A percentile compares a stretch with the other conserved stretches of the same genome.
These are phyloP conservation scores for Hypoxylon sp. DNA, from an alignment of 2,329 filamentous ascomycete genomes.

Conservation along the genomic window DNA sequence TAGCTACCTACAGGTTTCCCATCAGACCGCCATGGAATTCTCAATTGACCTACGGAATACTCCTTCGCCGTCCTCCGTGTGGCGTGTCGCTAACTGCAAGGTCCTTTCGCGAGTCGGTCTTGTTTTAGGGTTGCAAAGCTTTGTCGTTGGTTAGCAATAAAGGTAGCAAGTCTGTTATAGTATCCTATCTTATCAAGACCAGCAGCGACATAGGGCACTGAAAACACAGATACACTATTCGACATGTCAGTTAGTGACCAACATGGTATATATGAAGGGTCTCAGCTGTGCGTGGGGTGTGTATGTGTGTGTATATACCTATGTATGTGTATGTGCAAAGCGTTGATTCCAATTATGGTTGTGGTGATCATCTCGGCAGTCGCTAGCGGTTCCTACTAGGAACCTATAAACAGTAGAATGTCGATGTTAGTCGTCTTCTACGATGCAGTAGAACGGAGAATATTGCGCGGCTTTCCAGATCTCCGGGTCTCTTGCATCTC, in stretches of 20 bases:
- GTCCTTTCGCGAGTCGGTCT: constrained; percentile 27
- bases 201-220: neutral
- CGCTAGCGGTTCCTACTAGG: neutral
- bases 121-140: neutral
- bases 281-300: constrained; percentile 15
- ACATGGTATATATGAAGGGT: constrained; percentile 24
- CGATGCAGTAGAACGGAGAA: constrained; percentile 35
- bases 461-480: constrained; percentile 42
- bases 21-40: constrained; percentile 24
- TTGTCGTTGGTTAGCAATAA: constrained; percentile 2
- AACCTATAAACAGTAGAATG: neutral
- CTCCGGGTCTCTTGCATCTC: constrained; percentile 34
- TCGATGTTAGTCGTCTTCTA: constrained; percentile 7
- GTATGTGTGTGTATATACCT: no score
- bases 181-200: constrained; percentile 10
- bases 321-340: neutral
- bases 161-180: constrained; percentile 14
- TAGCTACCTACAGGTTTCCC: constrained; percentile 8
- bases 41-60: constrained; percentile 20
- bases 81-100: constrained; percentile 32
- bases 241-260: constrained; percentile 9
- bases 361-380: constrained; percentile 20
- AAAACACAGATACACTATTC: neutral
- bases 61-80: constrained; percentile 31
- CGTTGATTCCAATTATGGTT: constrained; percentile 13